A percentile compares a stretch with the other conserved stretches of the same genome.
These are phyloP conservation scores for Fraxinus americana DNA, from an alignment of 257 asterid genomes.

Conservation along the genomic window DNA sequence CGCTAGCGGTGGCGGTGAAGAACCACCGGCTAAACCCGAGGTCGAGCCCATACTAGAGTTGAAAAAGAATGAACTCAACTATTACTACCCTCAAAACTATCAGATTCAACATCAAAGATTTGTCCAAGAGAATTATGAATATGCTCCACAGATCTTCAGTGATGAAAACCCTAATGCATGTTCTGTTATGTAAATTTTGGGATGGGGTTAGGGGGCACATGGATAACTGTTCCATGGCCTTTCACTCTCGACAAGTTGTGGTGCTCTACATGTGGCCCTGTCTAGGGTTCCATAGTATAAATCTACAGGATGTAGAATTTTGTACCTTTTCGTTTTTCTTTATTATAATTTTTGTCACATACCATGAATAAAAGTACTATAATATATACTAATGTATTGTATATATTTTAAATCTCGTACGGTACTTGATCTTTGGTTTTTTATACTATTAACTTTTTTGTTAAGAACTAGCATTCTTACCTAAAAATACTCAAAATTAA, in stretches of 20 bases:
- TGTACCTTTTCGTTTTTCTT: conserved; percentile 32
- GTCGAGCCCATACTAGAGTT: conserved; percentile 42
- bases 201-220: conserved; percentile 9
- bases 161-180: conserved; percentile 63
- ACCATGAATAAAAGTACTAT: not conserved
- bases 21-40: conserved; percentile 22
- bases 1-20: conserved; percentile 16
- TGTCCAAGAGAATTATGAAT: conserved; percentile 23
- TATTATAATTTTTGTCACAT: not conserved
- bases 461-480: too few relatives aligned
- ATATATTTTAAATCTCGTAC: not conserved
- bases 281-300: conserved; percentile 26
- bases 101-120: conserved; percentile 25
- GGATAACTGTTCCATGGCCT: conserved; percentile 16
- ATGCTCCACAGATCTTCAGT: conserved; percentile 39
- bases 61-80: conserved; percentile 47
- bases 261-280: conserved; percentile 47
- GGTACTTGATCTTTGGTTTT: too few relatives aligned
- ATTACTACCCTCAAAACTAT: conserved; percentile 40
- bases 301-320: conserved; percentile 36
- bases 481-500: too few relatives aligned
- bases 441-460: too few relatives aligned
- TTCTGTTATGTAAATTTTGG: conserved; percentile 33
- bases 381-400: not conserved
- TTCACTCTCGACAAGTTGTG: conserved; percentile 23